Evolutionary conservation across 352 stramenopile species (phyloP).

Genomic region (Halophytophthora polymorphica): DNA sequence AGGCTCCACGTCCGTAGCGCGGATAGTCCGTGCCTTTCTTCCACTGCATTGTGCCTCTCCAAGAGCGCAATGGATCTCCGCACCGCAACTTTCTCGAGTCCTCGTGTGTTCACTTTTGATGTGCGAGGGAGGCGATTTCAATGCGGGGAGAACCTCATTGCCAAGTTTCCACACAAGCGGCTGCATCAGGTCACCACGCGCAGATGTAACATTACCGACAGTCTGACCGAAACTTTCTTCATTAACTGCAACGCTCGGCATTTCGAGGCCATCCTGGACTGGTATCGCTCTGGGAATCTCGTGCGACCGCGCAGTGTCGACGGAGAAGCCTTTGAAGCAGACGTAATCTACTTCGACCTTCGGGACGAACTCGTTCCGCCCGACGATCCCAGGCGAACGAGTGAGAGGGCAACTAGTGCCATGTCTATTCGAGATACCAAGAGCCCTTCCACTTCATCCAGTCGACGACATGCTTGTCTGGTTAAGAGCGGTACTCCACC

Average conservation of each 20-base stretch:
- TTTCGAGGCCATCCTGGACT: slow-evolving; percentile 75
- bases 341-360: slow-evolving; percentile 71
- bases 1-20: slow-evolving; percentile 13
- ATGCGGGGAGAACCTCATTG: slow-evolving; percentile 62
- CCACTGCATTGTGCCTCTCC: slow-evolving; percentile 25
- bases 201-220: slow-evolving; percentile 44
- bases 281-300: slow-evolving; percentile 60
- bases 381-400: neutral
- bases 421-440: slow-evolving; percentile 18
- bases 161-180: slow-evolving; percentile 55
- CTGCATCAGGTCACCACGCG: slow-evolving; percentile 61
- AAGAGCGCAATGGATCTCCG: slow-evolving; percentile 23
- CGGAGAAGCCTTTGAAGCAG: slow-evolving; percentile 45
- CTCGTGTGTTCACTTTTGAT: slow-evolving; percentile 43
- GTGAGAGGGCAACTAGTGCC: neutral
- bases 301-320: slow-evolving; percentile 38
- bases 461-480: no score
- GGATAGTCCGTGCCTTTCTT: slow-evolving; percentile 21
- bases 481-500: no score
- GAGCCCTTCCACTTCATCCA: neutral
- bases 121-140: slow-evolving; percentile 67
- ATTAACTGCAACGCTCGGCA: slow-evolving; percentile 71
- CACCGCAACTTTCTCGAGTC: slow-evolving; percentile 5
- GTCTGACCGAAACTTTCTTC: slow-evolving; percentile 47
- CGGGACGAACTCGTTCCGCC: slow-evolving; percentile 50